Percentiles rank a stretch among this genome's conserved stretches.
phyloP scores from a whole-genome alignment of 306 rosid species.

The Fragaria iinumae region DNA sequence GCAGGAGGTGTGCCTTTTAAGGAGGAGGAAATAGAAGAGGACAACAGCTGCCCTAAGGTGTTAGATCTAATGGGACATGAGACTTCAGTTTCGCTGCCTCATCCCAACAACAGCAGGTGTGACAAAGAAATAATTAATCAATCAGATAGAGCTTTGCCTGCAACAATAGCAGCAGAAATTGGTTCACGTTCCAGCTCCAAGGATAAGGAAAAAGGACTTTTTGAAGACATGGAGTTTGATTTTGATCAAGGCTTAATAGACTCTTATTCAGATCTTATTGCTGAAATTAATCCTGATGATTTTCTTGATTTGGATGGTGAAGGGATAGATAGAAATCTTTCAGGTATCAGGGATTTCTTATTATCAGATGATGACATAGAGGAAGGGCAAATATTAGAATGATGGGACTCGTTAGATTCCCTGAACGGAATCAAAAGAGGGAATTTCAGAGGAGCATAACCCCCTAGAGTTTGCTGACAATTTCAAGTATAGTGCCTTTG shows the following conservation, averaged over 20 bases:
- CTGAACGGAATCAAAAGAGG: background rate
- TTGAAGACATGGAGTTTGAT: slow-evolving; percentile 44
- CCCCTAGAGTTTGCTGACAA: background rate
- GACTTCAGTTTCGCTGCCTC: slow-evolving; percentile 38
- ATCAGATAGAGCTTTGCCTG: slow-evolving; percentile 32
- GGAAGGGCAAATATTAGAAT: slow-evolving; percentile 85
- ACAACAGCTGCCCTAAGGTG: slow-evolving; percentile 40
- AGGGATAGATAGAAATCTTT: slow-evolving; percentile 29
- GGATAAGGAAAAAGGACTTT: slow-evolving; percentile 27
- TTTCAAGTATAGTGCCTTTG: background rate
- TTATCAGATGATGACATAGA: slow-evolving; percentile 51
- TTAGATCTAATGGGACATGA: slow-evolving; percentile 53
- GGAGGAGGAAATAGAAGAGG: slow-evolving; percentile 79
- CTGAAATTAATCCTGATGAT: slow-evolving; percentile 56
- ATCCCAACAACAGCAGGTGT: slow-evolving; percentile 23
- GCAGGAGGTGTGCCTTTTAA: slow-evolving; percentile 51
- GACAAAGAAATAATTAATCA: slow-evolving; percentile 28
- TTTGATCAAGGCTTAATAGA: slow-evolving; percentile 63
- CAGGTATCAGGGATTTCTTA: slow-evolving; percentile 21
- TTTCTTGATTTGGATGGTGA: slow-evolving; percentile 52
- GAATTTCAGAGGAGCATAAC: background rate
- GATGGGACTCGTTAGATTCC: background rate
- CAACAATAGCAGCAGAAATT: slow-evolving; percentile 34
- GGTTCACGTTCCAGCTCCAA: slow-evolving; percentile 25
- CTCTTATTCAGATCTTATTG: slow-evolving; percentile 50